Evolutionary conservation across 257 asterid genomes (phyloP).

Genomic region (Solanum tarijense): DNA sequence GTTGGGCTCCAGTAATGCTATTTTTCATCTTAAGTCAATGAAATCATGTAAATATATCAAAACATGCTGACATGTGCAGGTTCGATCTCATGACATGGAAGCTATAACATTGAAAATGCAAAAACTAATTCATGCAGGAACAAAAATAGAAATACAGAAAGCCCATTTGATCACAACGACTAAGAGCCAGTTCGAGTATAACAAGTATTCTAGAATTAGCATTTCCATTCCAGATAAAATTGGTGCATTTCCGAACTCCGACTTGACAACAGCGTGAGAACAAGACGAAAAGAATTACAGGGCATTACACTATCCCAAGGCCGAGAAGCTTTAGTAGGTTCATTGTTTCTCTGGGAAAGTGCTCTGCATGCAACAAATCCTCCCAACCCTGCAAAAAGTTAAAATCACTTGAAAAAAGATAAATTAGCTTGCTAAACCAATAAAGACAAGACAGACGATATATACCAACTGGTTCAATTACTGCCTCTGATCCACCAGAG

Average conservation of each 20-base stretch:
- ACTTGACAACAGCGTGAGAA: neutral
- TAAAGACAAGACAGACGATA: neutral
- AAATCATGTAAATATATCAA: neutral
- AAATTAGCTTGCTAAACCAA: neutral
- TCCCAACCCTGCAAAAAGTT: slow-evolving; percentile 24
- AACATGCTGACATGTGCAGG: neutral
- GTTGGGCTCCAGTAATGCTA: neutral
- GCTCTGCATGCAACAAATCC: slow-evolving; percentile 74
- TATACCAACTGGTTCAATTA: slow-evolving; percentile 31
- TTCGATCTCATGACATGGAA: neutral
- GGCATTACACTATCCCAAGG: slow-evolving; percentile 46
- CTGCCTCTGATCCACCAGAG: slow-evolving; percentile 68
- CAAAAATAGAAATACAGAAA: neutral
- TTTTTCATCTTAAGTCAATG: neutral
- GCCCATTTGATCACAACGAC: neutral
- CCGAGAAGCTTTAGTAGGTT: slow-evolving; percentile 59
- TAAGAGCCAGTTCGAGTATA: neutral
- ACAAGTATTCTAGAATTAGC: neutral
- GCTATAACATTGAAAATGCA: neutral
- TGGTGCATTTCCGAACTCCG: neutral
- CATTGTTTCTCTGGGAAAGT: slow-evolving; percentile 60
- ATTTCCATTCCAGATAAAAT: neutral
- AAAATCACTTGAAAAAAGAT: neutral
- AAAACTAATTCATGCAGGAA: neutral
- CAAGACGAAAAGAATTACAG: neutral